Conservation (phyloP, 257 asterid genomes). For the Plantago ovata region DNA sequence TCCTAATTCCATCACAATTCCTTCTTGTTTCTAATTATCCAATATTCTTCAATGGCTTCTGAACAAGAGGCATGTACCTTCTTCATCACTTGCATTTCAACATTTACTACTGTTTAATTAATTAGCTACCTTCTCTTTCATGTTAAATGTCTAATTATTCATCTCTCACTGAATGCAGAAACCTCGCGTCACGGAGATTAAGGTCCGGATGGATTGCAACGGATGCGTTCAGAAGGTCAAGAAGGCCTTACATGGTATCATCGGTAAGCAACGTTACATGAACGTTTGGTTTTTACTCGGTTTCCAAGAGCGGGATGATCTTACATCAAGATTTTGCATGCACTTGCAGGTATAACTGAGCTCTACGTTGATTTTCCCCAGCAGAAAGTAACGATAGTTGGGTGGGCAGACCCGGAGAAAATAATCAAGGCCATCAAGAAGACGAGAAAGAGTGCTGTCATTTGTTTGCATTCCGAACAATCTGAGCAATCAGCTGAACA, state of each 20-base stretch:
- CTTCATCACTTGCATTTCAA: neutral
- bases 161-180: conserved; percentile 40
- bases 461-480: conserved; percentile 62
- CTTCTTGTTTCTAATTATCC: conserved; percentile 16
- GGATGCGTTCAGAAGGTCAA: conserved; percentile 87
- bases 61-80: conserved; percentile 44
- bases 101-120: neutral
- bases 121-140: too few relatives aligned
- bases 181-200: conserved; percentile 61
- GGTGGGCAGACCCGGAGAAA: conserved; percentile 74
- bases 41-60: conserved; percentile 32
- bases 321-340: neutral
- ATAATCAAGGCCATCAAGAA: conserved; percentile 76
- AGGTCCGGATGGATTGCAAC: conserved; percentile 79
- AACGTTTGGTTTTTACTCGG: neutral
- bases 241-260: conserved; percentile 64
- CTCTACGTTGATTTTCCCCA: conserved; percentile 66
- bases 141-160: neutral
- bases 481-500: conserved; percentile 48
- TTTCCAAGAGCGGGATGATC: neutral
- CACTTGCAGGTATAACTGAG: conserved; percentile 55
- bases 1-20: conserved; percentile 25
- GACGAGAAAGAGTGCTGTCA: conserved; percentile 64
- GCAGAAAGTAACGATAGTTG: conserved; percentile 68
- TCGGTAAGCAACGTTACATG: conserved; percentile 36